Conservation (phyloP, 2,329 filamentous ascomycete species). For the Apiospora aurea region DNA sequence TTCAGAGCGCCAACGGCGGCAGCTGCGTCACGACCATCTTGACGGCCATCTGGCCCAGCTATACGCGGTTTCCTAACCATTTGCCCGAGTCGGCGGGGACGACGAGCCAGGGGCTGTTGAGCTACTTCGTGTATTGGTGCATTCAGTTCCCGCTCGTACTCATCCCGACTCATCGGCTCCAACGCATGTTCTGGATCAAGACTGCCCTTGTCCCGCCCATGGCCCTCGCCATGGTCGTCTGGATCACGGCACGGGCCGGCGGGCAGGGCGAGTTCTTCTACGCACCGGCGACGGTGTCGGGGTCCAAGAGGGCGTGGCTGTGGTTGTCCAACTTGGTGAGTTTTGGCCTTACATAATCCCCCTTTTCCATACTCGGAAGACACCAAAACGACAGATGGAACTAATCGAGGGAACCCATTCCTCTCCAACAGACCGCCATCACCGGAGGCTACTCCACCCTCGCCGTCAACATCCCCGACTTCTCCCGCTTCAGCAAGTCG, state of each 20-base stretch:
- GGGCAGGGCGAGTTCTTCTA: conserved; percentile 52
- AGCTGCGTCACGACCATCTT: conserved; percentile 55
- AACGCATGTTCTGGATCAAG: conserved; percentile 58
- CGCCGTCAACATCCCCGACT: conserved; percentile 57
- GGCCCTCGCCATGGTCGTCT: conserved; percentile 63
- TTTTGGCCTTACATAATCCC: not conserved
- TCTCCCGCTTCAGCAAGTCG: conserved; percentile 46
- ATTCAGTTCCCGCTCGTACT: conserved; percentile 61
- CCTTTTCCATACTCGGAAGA: not conserved
- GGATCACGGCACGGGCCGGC: conserved; percentile 58
- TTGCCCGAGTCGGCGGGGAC: conserved; percentile 60
- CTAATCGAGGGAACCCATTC: not conserved
- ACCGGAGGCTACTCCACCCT: conserved; percentile 57
- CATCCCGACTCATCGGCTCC: conserved; percentile 61
- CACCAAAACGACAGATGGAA: not conserved
- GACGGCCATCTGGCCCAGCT: conserved; percentile 61
- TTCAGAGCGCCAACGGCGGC: conserved; percentile 68
- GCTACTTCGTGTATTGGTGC: conserved; percentile 65
- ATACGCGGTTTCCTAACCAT: conserved; percentile 58
- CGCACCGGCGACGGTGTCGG: conserved; percentile 51
- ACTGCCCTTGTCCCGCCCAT: conserved; percentile 53
- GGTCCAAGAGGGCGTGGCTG: conserved; percentile 39
- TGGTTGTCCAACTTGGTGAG: conserved; percentile 38
- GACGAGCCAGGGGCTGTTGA: conserved; percentile 61
- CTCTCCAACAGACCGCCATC: conserved; percentile 40